Base-by-base conservation (phyloP, 2,329 filamentous ascomycete species). In the Phoma sp. region DNA sequence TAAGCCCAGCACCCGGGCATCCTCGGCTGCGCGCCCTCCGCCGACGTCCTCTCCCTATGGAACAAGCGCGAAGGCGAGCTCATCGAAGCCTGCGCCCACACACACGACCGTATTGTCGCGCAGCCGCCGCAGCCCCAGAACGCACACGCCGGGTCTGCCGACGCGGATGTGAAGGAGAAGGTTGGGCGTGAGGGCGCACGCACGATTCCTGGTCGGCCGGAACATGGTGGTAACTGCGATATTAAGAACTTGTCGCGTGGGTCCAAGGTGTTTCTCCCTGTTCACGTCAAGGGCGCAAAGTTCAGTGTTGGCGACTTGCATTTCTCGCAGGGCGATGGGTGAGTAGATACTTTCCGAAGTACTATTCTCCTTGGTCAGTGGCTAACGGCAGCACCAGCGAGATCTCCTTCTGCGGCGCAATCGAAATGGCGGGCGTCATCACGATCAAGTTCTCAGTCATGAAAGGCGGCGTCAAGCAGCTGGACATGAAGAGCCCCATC, bases 351-450 rank as follows among this genome's bases (percentile, higher is more conserved):
- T 2, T n/a, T 35, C n/a, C 10, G 7, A 35, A 3, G 32, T 6
- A 31, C 29, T 6, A 12, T 17, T 17, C 12, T 33, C 13, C 13
- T 12, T 35, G 7, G 6, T 4, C 7, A 17, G 32, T 15, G 32
- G 8, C 32, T 35, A 17, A 35, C n/a, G n/a, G 6, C 5, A 15
- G 3, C 3, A 17, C 6, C 9, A 35, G 92, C 6, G 92, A 96
- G 73, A 96, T 96, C 56, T 91, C 87, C 2, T 97, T 82, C 68
- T 82, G 80, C 44, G 75, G 75, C 19, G 93, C 92, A 6, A 97
- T 96, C 67, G 93, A 97, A 75, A 97, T 97, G 90, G 91, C 92
- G 0, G 92, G 92, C 4, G 81, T 91, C 38, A 96, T 96, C 65
- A 96, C 92, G 2, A 85, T 96, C 75, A 96, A 95, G 68, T 93